A percentile compares a stretch with the other conserved stretches of the same genome.
These are phyloP conservation scores for Fusarium pseudonygamai DNA, from an alignment of 2,329 filamentous ascomycete genomes.

Conservation along the genomic window DNA sequence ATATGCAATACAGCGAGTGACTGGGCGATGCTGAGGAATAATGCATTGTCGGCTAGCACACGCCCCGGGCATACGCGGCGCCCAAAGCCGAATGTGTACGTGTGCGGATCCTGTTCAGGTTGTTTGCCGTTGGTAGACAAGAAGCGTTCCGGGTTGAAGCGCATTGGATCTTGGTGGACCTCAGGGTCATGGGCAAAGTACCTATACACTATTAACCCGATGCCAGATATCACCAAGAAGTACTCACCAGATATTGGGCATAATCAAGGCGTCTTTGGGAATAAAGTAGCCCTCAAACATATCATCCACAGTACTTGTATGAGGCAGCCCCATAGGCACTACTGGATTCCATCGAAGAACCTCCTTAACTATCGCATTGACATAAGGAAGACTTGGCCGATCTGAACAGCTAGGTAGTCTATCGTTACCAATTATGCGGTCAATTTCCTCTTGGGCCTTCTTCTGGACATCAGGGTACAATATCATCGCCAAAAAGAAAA, in stretches of 20 bases:
- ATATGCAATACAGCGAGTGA: constrained; percentile 58
- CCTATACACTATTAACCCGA: background rate
- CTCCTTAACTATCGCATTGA: constrained; percentile 45
- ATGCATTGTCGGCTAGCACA: constrained; percentile 41
- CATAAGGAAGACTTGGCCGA: constrained; percentile 39
- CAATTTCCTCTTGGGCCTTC: constrained; percentile 35
- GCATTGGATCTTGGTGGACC: constrained; percentile 20
- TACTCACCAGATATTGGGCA: constrained; percentile 32
- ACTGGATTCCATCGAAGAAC: constrained; percentile 42
- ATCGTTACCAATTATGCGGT: constrained; percentile 38
- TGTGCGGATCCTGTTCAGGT: constrained; percentile 42
- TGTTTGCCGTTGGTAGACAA: constrained; percentile 21
- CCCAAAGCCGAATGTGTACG: constrained; percentile 47
- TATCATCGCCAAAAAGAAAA: constrained; percentile 33
- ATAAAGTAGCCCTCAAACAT: constrained; percentile 37
- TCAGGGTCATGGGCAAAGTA: constrained; percentile 31
- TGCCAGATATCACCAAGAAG: too few relatives aligned
- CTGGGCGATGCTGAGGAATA: constrained; percentile 51
- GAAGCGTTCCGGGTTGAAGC: constrained; percentile 30
- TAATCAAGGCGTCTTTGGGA: constrained; percentile 33
- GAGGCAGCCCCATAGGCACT: constrained; percentile 49
- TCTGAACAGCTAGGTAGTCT: constrained; percentile 39
- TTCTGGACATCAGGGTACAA: constrained; percentile 16
- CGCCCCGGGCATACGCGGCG: constrained; percentile 48
- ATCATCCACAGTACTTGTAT: constrained; percentile 47